Evolutionary conservation across 2,329 filamentous ascomycete genomes (phyloP), one percentile per base, ranked within the genome.

Genomic region (Magnaporthiopsis poae): DNA sequence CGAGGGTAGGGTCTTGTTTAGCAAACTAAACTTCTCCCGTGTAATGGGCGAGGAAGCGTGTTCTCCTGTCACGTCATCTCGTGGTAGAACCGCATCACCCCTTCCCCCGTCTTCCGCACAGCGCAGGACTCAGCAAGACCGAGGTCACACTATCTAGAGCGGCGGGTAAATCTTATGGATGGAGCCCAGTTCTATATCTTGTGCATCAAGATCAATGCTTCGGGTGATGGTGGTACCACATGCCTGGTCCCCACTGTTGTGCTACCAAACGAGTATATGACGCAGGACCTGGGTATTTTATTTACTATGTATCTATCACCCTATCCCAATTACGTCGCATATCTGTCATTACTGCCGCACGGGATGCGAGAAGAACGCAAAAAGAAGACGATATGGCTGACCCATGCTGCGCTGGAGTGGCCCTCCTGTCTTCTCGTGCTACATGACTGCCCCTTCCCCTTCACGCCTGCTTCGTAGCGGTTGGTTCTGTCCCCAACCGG

Each of bases 81-180:
- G 8, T 11, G 33, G 33, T 8, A 35, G 33, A 9, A 8, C 5
- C 33, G 1, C 5, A 33, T 9, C 33, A 33, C 33, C 33, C 33
- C 33, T 33, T 35, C 9, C 8, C 33, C 33, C 33, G 9, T 35
- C 33, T 11, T 35, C 33, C 11, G 11, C 33, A 1, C 33, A 8
- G 33, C 33, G 9, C 33, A 11, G 33, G 33, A 11, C 18, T 59
- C 8, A 59, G 56, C 62, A 64, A 64, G 9, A 60, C 64, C 15
- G 64, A 65, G 5, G 74, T 74, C 63, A 70, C 71, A 18, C 72
- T 75, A 27, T 73, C 74, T 18, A 69, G 4, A 68, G 69, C 31
- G 74, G 74, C 39, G 72, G 75, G 66, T 75, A 75, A 67, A 70
- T 75, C 35, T 68, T 75, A 59, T 70, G 74, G 12, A 72, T 72